A percentile compares a stretch with the other conserved stretches of the same genome.
These are phyloP conservation scores for Pyrenula aspistea DNA, from an alignment of 495 filamentous ascomycete genomes.

Conservation along the genomic window DNA sequence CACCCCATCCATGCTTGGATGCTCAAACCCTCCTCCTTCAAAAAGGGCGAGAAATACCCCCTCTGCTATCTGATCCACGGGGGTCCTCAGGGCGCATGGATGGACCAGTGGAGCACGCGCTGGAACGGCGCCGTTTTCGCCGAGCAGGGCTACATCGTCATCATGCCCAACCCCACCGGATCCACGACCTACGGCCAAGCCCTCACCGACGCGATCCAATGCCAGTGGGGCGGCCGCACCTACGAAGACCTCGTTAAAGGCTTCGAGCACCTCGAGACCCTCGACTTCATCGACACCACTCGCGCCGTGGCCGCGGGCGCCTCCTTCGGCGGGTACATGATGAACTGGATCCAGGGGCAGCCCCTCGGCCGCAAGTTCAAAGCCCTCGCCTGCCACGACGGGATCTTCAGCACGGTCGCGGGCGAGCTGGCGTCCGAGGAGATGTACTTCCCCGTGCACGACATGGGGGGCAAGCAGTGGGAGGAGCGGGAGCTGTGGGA, in stretches of 20 bases:
- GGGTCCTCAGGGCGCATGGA: slow-evolving; percentile 79
- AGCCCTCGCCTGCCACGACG: slow-evolving; percentile 84
- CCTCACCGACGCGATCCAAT: slow-evolving; percentile 63
- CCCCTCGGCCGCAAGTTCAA: slow-evolving; percentile 61
- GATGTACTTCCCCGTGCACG: slow-evolving; percentile 79
- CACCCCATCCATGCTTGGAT: slow-evolving; percentile 68
- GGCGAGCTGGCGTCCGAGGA: slow-evolving; percentile 65
- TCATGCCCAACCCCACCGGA: slow-evolving; percentile 82
- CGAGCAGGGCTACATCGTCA: slow-evolving; percentile 81
- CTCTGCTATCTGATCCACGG: slow-evolving; percentile 79
- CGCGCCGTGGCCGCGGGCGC: slow-evolving; percentile 76
- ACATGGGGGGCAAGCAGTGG: slow-evolving; percentile 70
- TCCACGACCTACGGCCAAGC: slow-evolving; percentile 76
- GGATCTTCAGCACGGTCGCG: slow-evolving; percentile 67
- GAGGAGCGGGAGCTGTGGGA: slow-evolving; percentile 60
- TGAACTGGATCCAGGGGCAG: slow-evolving; percentile 50
- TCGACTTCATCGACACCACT: slow-evolving; percentile 62
- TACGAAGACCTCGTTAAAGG: slow-evolving; percentile 74
- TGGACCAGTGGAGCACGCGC: slow-evolving; percentile 70
- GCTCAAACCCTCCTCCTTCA: slow-evolving; percentile 69
- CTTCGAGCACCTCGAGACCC: slow-evolving; percentile 60
- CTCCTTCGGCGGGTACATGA: slow-evolving; percentile 82
- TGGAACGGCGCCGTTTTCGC: slow-evolving; percentile 92
- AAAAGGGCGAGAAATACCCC: slow-evolving; percentile 63
- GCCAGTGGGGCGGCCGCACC: slow-evolving; percentile 68